A percentile compares a stretch with the other conserved stretches of the same genome.
Conservation (phyloP, 257 asterid species). For the Schizonepeta tenuifolia region DNA sequence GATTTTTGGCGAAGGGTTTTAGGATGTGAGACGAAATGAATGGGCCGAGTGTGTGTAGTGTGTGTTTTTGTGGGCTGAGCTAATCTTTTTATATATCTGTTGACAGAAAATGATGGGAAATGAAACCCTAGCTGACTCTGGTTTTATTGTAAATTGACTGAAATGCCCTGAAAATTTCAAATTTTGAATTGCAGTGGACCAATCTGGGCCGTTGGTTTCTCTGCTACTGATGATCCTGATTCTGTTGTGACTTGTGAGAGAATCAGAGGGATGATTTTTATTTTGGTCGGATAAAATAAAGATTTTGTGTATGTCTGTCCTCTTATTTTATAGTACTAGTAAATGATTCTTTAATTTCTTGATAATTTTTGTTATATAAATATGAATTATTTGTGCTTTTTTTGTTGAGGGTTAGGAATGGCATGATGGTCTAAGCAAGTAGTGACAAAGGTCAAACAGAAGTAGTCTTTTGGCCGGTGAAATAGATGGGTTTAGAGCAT, state of each 20-base stretch:
- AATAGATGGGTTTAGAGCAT: background rate
- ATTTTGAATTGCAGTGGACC: slow-evolving; percentile 34
- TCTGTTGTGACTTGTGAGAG: background rate
- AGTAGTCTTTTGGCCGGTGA: background rate
- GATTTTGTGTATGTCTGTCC: background rate
- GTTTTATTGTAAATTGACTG: slow-evolving; percentile 32
- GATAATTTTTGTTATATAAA: too few relatives aligned
- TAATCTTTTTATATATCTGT: slow-evolving; percentile 35
- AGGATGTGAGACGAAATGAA: slow-evolving; percentile 19
- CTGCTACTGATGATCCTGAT: background rate
- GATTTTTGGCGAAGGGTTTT: slow-evolving; percentile 34
- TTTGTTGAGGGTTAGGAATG: background rate
- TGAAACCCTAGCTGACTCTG: slow-evolving; percentile 69
- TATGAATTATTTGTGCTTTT: background rate
- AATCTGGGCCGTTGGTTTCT: slow-evolving; percentile 37
- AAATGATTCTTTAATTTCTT: background rate
- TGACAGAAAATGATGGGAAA: slow-evolving; percentile 33
- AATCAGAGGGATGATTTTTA: background rate
- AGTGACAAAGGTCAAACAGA: too few relatives aligned
- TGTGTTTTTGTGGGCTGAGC: slow-evolving; percentile 40
- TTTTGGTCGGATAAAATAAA: background rate
- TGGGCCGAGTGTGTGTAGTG: slow-evolving; percentile 36
- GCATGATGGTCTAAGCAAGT: background rate
- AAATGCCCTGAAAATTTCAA: slow-evolving; percentile 42
- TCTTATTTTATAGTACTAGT: background rate